phyloP scores from a whole-genome alignment of 768 basidiomycete genomes.

The Boletus reticuloceps region DNA sequence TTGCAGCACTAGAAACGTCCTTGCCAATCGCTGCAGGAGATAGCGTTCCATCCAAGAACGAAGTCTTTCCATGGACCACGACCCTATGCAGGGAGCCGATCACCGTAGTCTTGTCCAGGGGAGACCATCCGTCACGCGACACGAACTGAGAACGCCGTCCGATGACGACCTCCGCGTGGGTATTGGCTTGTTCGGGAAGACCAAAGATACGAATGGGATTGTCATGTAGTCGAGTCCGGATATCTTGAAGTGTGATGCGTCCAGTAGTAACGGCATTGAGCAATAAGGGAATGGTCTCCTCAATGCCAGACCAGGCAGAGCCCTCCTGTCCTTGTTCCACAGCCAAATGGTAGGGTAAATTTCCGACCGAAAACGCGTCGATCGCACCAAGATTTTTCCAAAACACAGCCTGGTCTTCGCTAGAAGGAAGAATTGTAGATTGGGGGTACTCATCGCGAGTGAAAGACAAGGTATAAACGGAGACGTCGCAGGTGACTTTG shows the following conservation, averaged over 20 bases:
- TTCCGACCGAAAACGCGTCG: conserved; percentile 89
- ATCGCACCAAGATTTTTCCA: conserved; percentile 85
- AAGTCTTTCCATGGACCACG: conserved; percentile 83
- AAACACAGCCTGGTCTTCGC: conserved; percentile 74
- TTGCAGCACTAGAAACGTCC: conserved; percentile 65
- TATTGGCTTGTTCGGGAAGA: conserved; percentile 80
- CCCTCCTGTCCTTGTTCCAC: conserved; percentile 55
- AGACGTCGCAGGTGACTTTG: conserved; percentile 95
- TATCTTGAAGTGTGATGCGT: conserved; percentile 77
- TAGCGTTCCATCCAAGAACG: conserved; percentile 82
- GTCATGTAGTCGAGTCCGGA: conserved; percentile 81
- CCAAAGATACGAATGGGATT: conserved; percentile 93
- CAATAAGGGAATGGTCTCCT: conserved; percentile 85
- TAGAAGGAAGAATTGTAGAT: conserved; percentile 62
- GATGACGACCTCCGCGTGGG: conserved; percentile 90
- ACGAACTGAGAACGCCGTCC: conserved; percentile 66
- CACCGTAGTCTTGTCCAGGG: conserved; percentile 60
- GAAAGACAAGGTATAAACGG: conserved; percentile 91
- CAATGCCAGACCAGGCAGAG: conserved; percentile 74
- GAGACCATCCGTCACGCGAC: conserved; percentile 71
- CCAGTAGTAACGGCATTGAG: conserved; percentile 82
- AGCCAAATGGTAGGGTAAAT: conserved; percentile 76
- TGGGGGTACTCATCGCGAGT: conserved; percentile 68
- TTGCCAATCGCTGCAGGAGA: conserved; percentile 59
- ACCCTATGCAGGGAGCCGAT: conserved; percentile 87